A percentile compares a stretch with the other conserved stretches of the same genome.
Evolutionary conservation across 495 filamentous ascomycete genomes (phyloP).

Genomic region (Glonium stellatum): DNA sequence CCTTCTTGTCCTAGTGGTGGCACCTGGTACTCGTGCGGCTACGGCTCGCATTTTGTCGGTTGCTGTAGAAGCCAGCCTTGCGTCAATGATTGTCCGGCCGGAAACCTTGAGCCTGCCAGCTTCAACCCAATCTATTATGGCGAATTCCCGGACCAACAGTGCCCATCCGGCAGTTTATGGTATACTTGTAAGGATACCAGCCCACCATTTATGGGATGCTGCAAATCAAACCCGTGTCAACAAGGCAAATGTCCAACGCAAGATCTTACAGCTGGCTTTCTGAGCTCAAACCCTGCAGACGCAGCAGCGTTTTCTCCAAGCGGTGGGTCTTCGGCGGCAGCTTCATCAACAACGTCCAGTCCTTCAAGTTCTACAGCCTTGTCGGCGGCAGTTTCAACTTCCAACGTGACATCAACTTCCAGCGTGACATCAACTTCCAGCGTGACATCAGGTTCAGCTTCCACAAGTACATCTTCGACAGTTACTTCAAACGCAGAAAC

Average conservation of each 20-base stretch:
- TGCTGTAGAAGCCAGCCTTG: neutral
- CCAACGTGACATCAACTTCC: neutral
- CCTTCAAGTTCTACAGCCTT: neutral
- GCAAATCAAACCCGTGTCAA: neutral
- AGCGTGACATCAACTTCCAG: neutral
- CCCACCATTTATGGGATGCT: conserved; percentile 2
- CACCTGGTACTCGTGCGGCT: neutral
- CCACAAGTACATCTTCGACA: neutral
- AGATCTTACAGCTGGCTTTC: neutral
- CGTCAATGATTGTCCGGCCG: neutral
- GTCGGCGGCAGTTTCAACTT: neutral
- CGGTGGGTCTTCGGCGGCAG: neutral
- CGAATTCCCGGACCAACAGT: neutral
- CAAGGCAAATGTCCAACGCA: neutral
- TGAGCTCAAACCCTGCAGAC: too few species aligned
- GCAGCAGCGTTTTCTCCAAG: neutral
- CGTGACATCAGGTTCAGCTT: too few species aligned
- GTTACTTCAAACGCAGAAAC: neutral
- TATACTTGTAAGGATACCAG: neutral
- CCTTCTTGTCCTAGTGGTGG: conserved; percentile 1
- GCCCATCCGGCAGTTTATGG: neutral
- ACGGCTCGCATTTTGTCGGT: neutral
- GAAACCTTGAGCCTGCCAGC: neutral
- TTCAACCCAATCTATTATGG: neutral
- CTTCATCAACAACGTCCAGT: neutral